These are phyloP conservation scores for Pulveroboletus ravenelii DNA, from an alignment of 768 basidiomycete genomes.

Conservation along the genomic window DNA sequence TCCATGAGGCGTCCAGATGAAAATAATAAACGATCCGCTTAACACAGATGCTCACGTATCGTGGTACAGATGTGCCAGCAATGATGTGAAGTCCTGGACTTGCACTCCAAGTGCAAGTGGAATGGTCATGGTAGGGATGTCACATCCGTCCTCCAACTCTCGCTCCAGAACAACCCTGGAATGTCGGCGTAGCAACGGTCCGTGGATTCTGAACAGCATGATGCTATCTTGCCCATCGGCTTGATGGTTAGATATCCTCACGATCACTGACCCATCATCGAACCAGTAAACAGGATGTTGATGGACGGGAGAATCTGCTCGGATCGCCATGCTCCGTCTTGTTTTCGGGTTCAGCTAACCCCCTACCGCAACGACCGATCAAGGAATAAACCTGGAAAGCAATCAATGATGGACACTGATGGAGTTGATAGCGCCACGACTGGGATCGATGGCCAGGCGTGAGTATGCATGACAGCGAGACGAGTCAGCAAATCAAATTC, in stretches of 20 bases:
- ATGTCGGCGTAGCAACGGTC: conserved; percentile 47
- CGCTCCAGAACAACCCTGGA: conserved; percentile 29
- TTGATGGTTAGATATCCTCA: conserved; percentile 36
- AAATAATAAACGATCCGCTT: not conserved
- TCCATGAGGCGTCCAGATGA: not conserved
- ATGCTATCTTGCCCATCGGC: not conserved
- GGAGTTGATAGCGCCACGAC: not conserved
- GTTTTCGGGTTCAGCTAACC: conserved; percentile 1
- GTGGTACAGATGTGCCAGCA: conserved; percentile 66
- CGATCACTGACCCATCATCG: conserved; percentile 56
- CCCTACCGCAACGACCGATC: conserved; percentile 5
- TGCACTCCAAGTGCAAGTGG: conserved; percentile 37
- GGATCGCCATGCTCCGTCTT: not conserved
- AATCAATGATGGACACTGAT: conserved; percentile 1
- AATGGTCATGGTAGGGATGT: conserved; percentile 24
- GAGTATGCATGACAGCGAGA: too few species aligned
- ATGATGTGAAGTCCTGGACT: conserved; percentile 46
- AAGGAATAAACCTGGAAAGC: conserved; percentile 5
- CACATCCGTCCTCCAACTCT: not conserved
- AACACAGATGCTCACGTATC: conserved; percentile 49
- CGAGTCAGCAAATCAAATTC: too few species aligned
- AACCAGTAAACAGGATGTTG: conserved; percentile 59
- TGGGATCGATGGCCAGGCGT: too few species aligned
- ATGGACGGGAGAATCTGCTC: not conserved
- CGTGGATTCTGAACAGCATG: conserved; percentile 54